Conservation (phyloP, 495 filamentous ascomycete species). For the Venustampulla echinocandica region DNA sequence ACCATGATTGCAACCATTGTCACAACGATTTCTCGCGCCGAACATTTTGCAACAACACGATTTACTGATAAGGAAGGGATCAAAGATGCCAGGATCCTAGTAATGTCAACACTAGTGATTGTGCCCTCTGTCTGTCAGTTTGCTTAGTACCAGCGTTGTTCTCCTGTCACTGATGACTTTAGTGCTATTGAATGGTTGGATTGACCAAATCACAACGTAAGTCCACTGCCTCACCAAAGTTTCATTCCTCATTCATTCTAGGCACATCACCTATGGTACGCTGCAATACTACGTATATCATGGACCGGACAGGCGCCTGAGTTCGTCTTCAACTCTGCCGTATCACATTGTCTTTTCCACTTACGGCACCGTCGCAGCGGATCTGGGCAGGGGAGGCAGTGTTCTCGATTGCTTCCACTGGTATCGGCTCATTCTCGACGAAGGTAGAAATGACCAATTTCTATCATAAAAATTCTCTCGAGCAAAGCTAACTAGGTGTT, state of each 20-base stretch:
- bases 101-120: conserved; percentile 61
- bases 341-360: conserved; percentile 74
- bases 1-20: conserved; percentile 3
- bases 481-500: neutral
- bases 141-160: neutral
- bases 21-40: neutral
- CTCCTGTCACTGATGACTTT: neutral
- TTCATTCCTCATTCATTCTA: neutral
- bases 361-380: conserved; percentile 34
- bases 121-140: conserved; percentile 37
- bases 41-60: neutral
- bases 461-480: neutral
- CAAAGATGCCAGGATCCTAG: neutral
- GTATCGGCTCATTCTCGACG: conserved; percentile 79
- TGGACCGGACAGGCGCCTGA: conserved; percentile 43
- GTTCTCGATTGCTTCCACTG: conserved; percentile 56
- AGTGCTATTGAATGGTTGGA: neutral
- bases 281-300: conserved; percentile 45
- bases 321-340: conserved; percentile 42
- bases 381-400: conserved; percentile 24
- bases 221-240: neutral
- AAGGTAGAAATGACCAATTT: conserved; percentile 37
- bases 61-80: neutral
- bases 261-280: neutral
- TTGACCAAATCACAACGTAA: neutral